Percentiles rank a stretch among this genome's conserved stretches.
These are phyloP conservation scores for Kregervanrija fluxuum DNA, from an alignment of 805 yeast genomes.

Conservation along the genomic window DNA sequence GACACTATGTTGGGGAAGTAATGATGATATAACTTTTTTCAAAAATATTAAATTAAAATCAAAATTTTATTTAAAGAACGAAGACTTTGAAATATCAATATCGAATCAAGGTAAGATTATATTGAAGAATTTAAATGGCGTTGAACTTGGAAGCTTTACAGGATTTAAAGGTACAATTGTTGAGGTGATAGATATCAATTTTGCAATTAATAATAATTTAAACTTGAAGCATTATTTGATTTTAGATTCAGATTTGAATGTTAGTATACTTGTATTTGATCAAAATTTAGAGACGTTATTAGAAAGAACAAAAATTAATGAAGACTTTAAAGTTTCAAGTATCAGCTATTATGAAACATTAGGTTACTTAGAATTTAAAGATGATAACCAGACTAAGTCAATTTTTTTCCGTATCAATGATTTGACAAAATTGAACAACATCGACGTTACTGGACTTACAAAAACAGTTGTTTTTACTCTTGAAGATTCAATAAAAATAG, in stretches of 20 bases:
- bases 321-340: too few species aligned
- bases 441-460: too few species aligned
- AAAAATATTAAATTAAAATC: too few species aligned
- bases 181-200: constrained; percentile 6
- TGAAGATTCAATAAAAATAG: constrained; percentile 6
- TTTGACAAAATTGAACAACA: too few species aligned
- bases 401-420: too few species aligned
- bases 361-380: too few species aligned
- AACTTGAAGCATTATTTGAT: constrained; percentile 6
- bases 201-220: constrained; percentile 6
- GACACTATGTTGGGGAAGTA: background rate
- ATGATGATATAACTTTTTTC: background rate
- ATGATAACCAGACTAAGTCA: too few species aligned
- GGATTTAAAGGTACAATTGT: background rate
- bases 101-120: background rate
- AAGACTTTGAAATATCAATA: constrained; percentile 1
- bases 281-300: background rate
- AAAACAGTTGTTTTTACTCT: background rate
- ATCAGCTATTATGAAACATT: too few species aligned
- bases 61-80: constrained; percentile 1
- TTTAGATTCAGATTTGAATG: constrained; percentile 6
- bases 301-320: too few species aligned
- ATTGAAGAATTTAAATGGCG: background rate
- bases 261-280: constrained; percentile 5
- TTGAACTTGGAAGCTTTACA: constrained; percentile 5